A percentile compares a stretch with the other conserved stretches of the same genome.
Conservation (phyloP, 1,284 basidiomycete species). For the Kwoniella shivajii region DNA sequence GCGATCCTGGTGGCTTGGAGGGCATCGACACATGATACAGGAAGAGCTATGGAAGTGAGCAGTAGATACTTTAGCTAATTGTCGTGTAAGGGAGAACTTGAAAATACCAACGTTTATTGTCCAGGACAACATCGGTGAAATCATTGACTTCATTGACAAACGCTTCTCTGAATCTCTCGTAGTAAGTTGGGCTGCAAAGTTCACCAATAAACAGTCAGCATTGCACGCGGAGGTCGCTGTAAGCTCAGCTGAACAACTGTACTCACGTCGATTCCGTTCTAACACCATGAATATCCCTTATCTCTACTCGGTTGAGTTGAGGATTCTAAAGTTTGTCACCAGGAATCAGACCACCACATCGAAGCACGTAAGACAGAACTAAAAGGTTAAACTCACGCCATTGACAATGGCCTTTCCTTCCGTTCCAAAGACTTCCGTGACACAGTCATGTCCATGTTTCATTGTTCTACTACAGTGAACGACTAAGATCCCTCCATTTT, state of each 20-base stretch:
- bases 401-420: constrained; percentile 35
- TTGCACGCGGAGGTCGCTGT: too few relatives aligned
- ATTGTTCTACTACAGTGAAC: constrained; percentile 36
- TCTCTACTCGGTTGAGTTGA: constrained; percentile 28
- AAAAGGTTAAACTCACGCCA: constrained; percentile 22
- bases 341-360: neutral
- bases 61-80: neutral
- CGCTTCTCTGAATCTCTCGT: constrained; percentile 28
- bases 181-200: constrained; percentile 19
- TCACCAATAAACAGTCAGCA: too few relatives aligned
- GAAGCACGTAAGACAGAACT: neutral
- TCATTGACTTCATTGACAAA: constrained; percentile 37
- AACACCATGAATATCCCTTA: constrained; percentile 37
- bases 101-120: constrained; percentile 13
- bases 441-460: constrained; percentile 36
- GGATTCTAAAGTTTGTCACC: constrained; percentile 34
- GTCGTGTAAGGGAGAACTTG: constrained; percentile 16
- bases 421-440: constrained; percentile 35
- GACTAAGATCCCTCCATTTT: constrained; percentile 13
- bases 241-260: too few relatives aligned
- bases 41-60: constrained; percentile 14
- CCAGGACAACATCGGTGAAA: constrained; percentile 14
- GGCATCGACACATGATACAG: constrained; percentile 29
- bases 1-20: constrained; percentile 38
- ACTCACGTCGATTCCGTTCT: too few relatives aligned